Evolutionary conservation across 768 basidiomycete species (phyloP), one percentile per base, ranked within the genome.

Genomic region (Serpula lacrymans): DNA sequence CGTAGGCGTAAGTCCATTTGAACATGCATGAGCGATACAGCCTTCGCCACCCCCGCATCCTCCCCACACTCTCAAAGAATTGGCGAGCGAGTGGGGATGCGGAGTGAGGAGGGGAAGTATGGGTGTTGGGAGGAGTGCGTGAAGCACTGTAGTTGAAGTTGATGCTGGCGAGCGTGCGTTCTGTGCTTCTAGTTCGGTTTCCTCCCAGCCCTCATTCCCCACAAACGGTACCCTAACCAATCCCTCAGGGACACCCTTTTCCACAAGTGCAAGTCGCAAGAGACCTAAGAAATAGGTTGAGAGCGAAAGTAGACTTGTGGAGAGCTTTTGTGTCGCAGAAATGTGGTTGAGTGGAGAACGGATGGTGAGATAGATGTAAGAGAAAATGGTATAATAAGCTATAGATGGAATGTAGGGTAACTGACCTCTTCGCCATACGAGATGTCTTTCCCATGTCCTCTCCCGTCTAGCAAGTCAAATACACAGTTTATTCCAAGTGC

Each of bases 81-180:
- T 67, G 0, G 92, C 84, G 18, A 96, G 77, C 0, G 80, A 77
- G 2, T 85, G 87, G 0, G 94, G 85, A 16, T 77, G 71, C 1
- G 78, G 65, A 0, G 91, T 95, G 41, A 92, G 67, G 31, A 97
- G 70, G 1, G 93, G 92, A 43, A 93, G 77, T 43, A 98, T 95
- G 0, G 90, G 90, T 2, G 90, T 78, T 2, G 75, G 68, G n/a
- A 53, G 54, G 34, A 23, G 34, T 26, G 20, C n/a, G 36, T 34
- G 33, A 18, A 28, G n/a, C 8, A 20, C 5, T 35, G 38, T 13
- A 20, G 28, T 12, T 33, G 14, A 20, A 34, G 20, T 16, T 10
- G 18, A 6, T 16, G 20, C 26, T 11, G 6, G 20, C 16, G 4
- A 22, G 7, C 26, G 8, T 0, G n/a, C n/a, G n/a, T n/a, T n/a